Conservation (phyloP, 202 grass and related monocot species). For the Schoenoplectus triqueter region DNA sequence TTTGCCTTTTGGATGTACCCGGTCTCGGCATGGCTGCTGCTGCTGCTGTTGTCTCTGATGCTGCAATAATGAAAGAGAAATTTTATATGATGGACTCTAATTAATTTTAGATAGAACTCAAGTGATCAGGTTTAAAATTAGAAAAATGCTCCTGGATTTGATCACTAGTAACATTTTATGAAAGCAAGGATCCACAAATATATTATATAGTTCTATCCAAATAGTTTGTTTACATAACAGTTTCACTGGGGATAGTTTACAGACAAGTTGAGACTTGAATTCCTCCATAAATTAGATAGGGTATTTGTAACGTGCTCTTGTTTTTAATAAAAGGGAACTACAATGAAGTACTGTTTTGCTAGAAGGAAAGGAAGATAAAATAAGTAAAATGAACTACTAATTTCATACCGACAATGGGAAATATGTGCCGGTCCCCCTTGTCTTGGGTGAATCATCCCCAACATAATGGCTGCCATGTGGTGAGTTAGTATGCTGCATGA, state of each 20-base stretch:
- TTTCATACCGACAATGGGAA: conserved; percentile 65
- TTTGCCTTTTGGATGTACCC: conserved; percentile 18
- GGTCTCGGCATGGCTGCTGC: conserved; percentile 30
- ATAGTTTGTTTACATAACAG: not conserved
- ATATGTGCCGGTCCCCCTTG: conserved; percentile 86
- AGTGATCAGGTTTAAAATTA: not conserved
- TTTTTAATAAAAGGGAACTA: not conserved
- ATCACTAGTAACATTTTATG: not conserved
- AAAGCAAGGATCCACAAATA: conserved; percentile 5
- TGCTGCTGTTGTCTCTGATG: conserved; percentile 26
- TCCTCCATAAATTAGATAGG: not conserved
- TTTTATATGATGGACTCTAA: not conserved
- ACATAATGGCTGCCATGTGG: conserved; percentile 42
- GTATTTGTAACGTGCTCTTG: not conserved
- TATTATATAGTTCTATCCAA: not conserved
- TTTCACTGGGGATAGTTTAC: not conserved
- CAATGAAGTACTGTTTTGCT: not conserved
- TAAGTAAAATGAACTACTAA: conserved; percentile 31
- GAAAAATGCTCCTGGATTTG: conserved; percentile 2
- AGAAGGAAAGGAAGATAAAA: not conserved
- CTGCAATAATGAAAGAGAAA: not conserved
- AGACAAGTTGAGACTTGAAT: not conserved
- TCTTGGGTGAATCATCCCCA: conserved; percentile 54
- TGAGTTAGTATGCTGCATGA: conserved; percentile 41
- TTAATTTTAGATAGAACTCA: conserved; percentile 19